Base-by-base conservation (phyloP, 2,329 filamentous ascomycete species). In the Blastomyces silverae region DNA sequence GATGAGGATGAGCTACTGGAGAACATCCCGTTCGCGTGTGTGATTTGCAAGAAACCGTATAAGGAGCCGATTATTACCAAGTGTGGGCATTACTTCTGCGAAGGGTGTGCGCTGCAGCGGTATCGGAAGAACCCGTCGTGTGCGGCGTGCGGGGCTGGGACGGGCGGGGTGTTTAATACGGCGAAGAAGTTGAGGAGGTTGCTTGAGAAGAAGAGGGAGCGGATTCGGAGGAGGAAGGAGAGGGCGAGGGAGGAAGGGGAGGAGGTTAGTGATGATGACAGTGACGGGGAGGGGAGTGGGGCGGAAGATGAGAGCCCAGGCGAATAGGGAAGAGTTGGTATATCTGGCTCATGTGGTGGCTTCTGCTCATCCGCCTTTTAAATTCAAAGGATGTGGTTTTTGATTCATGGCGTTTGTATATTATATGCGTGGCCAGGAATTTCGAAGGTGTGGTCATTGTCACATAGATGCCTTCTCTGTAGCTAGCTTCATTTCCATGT, bases 81-180 rank as follows among this genome's bases (percentile, higher is more conserved):
- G 69, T 99, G 94, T 70, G 90, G 91, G 0, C 94, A 99, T 76
- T 97, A 97, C 76, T 97, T 97, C 73, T 99, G 94, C 74, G 90
- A 97, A 76, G 82, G 84, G 0, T 99, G 94, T 76, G 94, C 94
- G 34, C 80, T 97, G 70, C 87, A 90, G 74, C 80, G 92, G 69
- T 97, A 97, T 74, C 84, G 89, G 67, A 94, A 91, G 73, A 91
- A 92, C 71, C 92, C 92, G 3, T 86, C 85, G 2, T 97, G 94
- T 76, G 91, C 90, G 1, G 89, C 89, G 3, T 97, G 94, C 75
- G 90, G 91, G 0, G 82, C 87, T 0, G 90, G 91, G 5, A 97
- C 92, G 0, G 88, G 89, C 39, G 94, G 94, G 0, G 90, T 95
- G 0, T 97, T 97, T 73, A 96, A 95, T 74, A 84, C 85, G 3